Evolutionary conservation across 176 grass and related monocot genomes (phyloP).

Genomic region (Otatea glauca): DNA sequence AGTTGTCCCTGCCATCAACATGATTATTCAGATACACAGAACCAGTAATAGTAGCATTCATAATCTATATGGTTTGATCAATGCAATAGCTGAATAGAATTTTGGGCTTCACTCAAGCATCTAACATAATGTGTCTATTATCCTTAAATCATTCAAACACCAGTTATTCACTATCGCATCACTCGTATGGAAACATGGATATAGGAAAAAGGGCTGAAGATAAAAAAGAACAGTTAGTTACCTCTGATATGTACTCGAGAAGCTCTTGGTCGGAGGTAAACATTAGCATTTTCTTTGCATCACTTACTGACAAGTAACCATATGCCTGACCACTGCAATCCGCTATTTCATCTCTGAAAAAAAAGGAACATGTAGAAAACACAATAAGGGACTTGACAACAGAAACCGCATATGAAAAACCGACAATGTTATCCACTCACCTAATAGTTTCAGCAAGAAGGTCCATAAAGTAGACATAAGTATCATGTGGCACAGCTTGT

Average conservation of each 20-base stretch:
- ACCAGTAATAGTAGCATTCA: not conserved
- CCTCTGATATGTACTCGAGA: constrained; percentile 77
- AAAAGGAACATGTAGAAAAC: not conserved
- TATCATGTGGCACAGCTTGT: constrained; percentile 69
- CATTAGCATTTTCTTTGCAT: constrained; percentile 72
- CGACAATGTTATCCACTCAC: constrained; percentile 29
- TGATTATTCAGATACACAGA: not conserved
- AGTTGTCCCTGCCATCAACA: constrained; percentile 60
- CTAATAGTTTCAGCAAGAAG: constrained; percentile 71
- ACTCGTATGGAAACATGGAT: not conserved
- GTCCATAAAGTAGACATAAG: constrained; percentile 75
- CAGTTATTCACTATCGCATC: not conserved
- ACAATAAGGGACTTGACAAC: constrained; percentile 31
- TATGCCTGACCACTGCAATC: constrained; percentile 78
- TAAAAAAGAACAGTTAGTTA: constrained; percentile 44
- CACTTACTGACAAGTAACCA: constrained; percentile 66
- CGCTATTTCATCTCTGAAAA: constrained; percentile 81
- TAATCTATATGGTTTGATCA: not conserved
- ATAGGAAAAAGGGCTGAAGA: not conserved
- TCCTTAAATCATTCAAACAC: not conserved
- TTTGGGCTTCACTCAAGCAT: not conserved
- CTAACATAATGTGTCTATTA: not conserved
- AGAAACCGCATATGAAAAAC: not conserved
- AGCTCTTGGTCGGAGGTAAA: constrained; percentile 74
- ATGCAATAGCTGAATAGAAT: not conserved